A percentile compares a stretch with the other conserved stretches of the same genome.
phyloP scores from a whole-genome alignment of 805 yeast genomes.

The Candida boleticola region DNA sequence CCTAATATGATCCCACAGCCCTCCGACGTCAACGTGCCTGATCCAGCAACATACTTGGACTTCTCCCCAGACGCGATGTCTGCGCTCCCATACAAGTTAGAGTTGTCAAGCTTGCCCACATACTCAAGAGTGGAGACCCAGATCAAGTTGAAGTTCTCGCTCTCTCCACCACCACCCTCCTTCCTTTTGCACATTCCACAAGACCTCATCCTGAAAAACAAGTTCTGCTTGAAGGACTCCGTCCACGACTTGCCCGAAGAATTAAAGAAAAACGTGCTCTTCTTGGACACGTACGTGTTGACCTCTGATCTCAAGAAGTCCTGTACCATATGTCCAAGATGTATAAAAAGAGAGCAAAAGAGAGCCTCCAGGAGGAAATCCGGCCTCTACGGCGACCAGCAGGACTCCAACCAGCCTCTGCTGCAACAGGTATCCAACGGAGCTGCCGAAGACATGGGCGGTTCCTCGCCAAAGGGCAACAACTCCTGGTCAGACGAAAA shows the following conservation, averaged over 20 bases:
- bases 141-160: slow-evolving; percentile 66
- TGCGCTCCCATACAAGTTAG: slow-evolving; percentile 47
- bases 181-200: slow-evolving; percentile 76
- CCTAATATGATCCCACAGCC: slow-evolving; percentile 37
- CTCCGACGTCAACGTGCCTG: slow-evolving; percentile 25
- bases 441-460: slow-evolving; percentile 2
- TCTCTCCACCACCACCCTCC: slow-evolving; percentile 78
- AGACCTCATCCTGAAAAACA: slow-evolving; percentile 84
- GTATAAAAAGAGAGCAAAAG: slow-evolving; percentile 90
- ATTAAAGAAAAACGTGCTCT: slow-evolving; percentile 53
- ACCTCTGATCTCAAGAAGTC: slow-evolving; percentile 47
- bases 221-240: slow-evolving; percentile 61
- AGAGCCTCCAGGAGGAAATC: slow-evolving; percentile 90
- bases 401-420: neutral
- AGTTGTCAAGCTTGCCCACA: slow-evolving; percentile 64
- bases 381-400: slow-evolving; percentile 29
- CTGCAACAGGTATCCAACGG: no score
- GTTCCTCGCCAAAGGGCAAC: slow-evolving; percentile 38
- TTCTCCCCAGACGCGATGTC: slow-evolving; percentile 35
- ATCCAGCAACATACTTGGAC: slow-evolving; percentile 31
- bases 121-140: slow-evolving; percentile 95
- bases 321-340: slow-evolving; percentile 81
- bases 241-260: slow-evolving; percentile 41
- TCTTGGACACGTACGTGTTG: slow-evolving; percentile 78
- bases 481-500: slow-evolving; percentile 75